Conservation (phyloP, 306 rosid species). For the Castanopsis chinensis region DNA sequence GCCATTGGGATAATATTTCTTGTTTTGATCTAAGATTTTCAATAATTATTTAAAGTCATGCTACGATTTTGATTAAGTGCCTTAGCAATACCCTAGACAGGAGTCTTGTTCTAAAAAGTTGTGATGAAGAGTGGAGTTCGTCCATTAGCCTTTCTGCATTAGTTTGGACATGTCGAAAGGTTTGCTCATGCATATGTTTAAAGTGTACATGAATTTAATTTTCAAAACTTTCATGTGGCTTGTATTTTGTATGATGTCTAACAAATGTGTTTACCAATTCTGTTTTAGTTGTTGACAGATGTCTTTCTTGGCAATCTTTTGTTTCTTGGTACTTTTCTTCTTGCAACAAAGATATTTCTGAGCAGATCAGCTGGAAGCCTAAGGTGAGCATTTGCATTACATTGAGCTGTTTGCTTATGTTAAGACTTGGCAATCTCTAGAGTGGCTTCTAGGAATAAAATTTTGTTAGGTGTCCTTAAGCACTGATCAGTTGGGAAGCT, state of each 20-base stretch:
- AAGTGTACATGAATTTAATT: neutral
- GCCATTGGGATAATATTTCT: slow-evolving; percentile 11
- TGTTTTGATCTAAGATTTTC: neutral
- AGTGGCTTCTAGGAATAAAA: too few relatives aligned
- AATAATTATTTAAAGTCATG: slow-evolving; percentile 13
- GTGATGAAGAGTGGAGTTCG: slow-evolving; percentile 41
- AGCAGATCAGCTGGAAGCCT: slow-evolving; percentile 38
- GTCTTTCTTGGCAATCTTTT: slow-evolving; percentile 62
- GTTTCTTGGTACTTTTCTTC: slow-evolving; percentile 57
- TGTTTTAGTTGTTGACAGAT: slow-evolving; percentile 56
- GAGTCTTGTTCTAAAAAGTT: slow-evolving; percentile 53
- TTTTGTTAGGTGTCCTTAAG: neutral
- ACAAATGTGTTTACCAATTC: slow-evolving; percentile 17
- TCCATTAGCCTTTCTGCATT: slow-evolving; percentile 48
- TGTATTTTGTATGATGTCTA: slow-evolving; percentile 13
- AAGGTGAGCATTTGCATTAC: slow-evolving; percentile 42
- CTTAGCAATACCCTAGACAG: slow-evolving; percentile 58
- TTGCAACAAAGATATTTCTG: slow-evolving; percentile 44
- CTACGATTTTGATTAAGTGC: slow-evolving; percentile 19
- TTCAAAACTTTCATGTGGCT: slow-evolving; percentile 17
- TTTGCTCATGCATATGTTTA: slow-evolving; percentile 17
- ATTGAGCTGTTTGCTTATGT: neutral
- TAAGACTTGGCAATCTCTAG: neutral
- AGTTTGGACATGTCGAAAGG: slow-evolving; percentile 64
- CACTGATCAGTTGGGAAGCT: neutral